phyloP scores from a whole-genome alignment of 495 filamentous ascomycete genomes.

The Podospora pseudopauciseta region DNA sequence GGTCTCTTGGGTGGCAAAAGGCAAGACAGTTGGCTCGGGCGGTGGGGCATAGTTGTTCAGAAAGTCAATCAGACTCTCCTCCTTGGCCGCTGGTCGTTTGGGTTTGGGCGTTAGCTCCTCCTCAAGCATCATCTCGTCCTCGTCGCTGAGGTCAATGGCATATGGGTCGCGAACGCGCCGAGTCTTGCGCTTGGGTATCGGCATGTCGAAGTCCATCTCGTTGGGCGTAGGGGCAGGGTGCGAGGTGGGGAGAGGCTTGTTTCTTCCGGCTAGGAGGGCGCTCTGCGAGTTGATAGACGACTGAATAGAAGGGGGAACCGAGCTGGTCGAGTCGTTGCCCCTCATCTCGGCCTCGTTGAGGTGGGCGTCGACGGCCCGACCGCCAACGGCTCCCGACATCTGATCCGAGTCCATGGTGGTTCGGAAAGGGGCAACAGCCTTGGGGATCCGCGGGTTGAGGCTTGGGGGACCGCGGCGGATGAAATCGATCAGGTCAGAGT shows the following conservation, averaged over 20 bases:
- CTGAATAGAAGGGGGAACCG: constrained; percentile 27
- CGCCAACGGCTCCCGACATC: constrained; percentile 51
- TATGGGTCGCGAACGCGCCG: constrained; percentile 84
- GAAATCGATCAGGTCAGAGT: constrained; percentile 88
- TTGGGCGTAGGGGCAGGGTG: neutral
- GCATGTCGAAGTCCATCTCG: constrained; percentile 45
- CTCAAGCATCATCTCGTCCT: constrained; percentile 54
- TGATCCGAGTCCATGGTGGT: constrained; percentile 83
- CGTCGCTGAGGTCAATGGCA: constrained; percentile 80
- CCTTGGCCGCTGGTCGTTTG: constrained; percentile 43
- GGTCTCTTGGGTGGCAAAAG: constrained; percentile 28
- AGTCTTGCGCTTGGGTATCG: constrained; percentile 63
- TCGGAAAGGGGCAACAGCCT: constrained; percentile 79
- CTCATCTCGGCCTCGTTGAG: constrained; percentile 42
- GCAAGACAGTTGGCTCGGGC: constrained; percentile 43
- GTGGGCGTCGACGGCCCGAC: constrained; percentile 48
- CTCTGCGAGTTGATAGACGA: constrained; percentile 54
- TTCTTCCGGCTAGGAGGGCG: constrained; percentile 42
- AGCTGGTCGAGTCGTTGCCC: constrained; percentile 39
- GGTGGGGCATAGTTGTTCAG: constrained; percentile 79
- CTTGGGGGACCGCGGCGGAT: constrained; percentile 76
- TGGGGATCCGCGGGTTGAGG: constrained; percentile 65
- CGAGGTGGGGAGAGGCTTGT: constrained; percentile 19
- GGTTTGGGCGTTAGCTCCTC: constrained; percentile 40
- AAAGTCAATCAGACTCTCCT: constrained; percentile 86